Evolutionary conservation across 2,329 filamentous ascomycete species (phyloP).

Genomic region (Aspergillus sp.): DNA sequence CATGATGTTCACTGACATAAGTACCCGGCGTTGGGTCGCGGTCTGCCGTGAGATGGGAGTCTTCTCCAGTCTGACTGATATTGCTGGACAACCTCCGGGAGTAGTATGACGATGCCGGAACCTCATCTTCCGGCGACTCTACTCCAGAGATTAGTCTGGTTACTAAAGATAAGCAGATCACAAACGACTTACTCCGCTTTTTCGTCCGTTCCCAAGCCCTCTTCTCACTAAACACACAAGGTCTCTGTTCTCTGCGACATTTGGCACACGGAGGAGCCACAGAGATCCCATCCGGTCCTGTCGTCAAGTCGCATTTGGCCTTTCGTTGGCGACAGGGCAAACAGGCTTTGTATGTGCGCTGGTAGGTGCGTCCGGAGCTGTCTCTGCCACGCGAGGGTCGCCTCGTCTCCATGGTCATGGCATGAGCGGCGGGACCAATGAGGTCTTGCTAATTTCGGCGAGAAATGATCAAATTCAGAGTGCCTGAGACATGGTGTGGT

Average conservation of each 20-base stretch:
- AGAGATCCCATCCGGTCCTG: constrained; percentile 37
- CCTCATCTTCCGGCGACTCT: constrained; percentile 12
- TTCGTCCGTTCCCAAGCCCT: constrained; percentile 39
- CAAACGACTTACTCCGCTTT: constrained; percentile 27
- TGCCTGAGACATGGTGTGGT: background rate
- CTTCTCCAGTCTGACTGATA: constrained; percentile 1
- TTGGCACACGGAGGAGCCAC: constrained; percentile 45
- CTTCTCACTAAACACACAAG: constrained; percentile 48
- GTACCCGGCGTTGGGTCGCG: constrained; percentile 3
- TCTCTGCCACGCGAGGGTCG: constrained; percentile 13
- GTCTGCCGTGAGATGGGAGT: constrained; percentile 1
- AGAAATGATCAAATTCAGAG: background rate
- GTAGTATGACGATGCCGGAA: constrained; percentile 5
- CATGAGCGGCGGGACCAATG: constrained; percentile 11
- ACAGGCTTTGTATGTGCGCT: constrained; percentile 56
- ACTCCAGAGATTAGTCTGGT: background rate
- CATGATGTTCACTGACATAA: constrained; percentile 1
- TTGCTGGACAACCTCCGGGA: constrained; percentile 3
- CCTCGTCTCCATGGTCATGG: constrained; percentile 20
- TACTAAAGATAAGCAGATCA: background rate
- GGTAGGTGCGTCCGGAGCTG: constrained; percentile 38
- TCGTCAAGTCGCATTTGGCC: constrained; percentile 50
- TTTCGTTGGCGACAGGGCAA: constrained; percentile 53
- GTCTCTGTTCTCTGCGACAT: constrained; percentile 50
- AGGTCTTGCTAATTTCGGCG: background rate